phyloP scores from a whole-genome alignment of 2,329 filamentous ascomycete species.

The Capronia coronata region DNA sequence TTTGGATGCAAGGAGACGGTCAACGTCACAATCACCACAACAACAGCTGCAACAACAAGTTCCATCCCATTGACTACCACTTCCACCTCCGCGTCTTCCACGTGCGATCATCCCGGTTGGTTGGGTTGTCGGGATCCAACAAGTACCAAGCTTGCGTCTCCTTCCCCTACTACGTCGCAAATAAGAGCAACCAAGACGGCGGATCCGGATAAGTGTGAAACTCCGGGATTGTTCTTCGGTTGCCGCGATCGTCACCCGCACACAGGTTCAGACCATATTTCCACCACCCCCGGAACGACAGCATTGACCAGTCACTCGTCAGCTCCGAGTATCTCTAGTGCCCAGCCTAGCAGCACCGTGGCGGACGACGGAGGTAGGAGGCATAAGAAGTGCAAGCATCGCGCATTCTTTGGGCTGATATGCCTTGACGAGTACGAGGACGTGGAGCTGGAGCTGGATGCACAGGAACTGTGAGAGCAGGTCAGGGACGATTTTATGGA shows the following conservation, averaged over 20 bases:
- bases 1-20: conserved; percentile 38
- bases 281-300: conserved; percentile 27
- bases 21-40: conserved; percentile 32
- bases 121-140: conserved; percentile 38
- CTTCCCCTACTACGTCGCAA: conserved; percentile 17
- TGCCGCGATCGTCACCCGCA: conserved; percentile 39
- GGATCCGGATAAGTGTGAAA: conserved; percentile 37
- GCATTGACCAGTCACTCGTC: conserved; percentile 10
- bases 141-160: conserved; percentile 23
- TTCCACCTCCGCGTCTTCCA: conserved; percentile 31
- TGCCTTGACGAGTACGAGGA: conserved; percentile 25
- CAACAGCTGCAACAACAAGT: conserved; percentile 24
- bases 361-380: conserved; percentile 8
- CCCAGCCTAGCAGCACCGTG: conserved; percentile 25
- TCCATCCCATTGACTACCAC: conserved; percentile 29
- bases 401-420: conserved; percentile 30
- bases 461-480: conserved; percentile 10
- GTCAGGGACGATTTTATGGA: not conserved
- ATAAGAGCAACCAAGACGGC: conserved; percentile 17
- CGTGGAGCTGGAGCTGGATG: conserved; percentile 4
- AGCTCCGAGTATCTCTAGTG: conserved; percentile 30
- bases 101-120: conserved; percentile 36
- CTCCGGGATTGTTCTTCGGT: conserved; percentile 53
- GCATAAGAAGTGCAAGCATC: conserved; percentile 25
- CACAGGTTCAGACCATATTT: conserved; percentile 22